Percentiles rank a stretch among this genome's conserved stretches.
phyloP scores from a whole-genome alignment of 176 grass and related monocot species.

The barley (Hordeum vulgare) region MorexV3_pseudomolecules_assembly NC_058519.1:535897845-535898344 shows the following conservation, averaged over 20 bases:
- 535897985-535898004: not conserved
- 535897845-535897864: not conserved
- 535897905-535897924: not conserved
- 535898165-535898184: slow-evolving; percentile 49
- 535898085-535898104: slow-evolving; percentile 84
- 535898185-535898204: slow-evolving; percentile 78
- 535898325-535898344: slow-evolving; percentile 98
- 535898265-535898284: slow-evolving; percentile 49
- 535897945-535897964: not conserved
- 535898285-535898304: slow-evolving; percentile 97
- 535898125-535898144: slow-evolving; percentile 64
- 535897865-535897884: not conserved
- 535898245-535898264: slow-evolving; percentile 49
- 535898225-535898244: slow-evolving; percentile 47
- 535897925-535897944: not conserved
- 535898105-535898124: slow-evolving; percentile 51
- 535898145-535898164: slow-evolving; percentile 49
- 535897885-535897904: not conserved
- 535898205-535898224: slow-evolving; percentile 69
- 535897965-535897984: not conserved
- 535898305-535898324: slow-evolving; percentile 95
- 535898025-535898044: slow-evolving; percentile 41
- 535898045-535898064: slow-evolving; percentile 69
- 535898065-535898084: slow-evolving; percentile 82
- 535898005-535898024: slow-evolving; percentile 28